phyloP scores from a whole-genome alignment of 495 filamentous ascomycete genomes.

The Hapsidospora chrysogenum region DNA sequence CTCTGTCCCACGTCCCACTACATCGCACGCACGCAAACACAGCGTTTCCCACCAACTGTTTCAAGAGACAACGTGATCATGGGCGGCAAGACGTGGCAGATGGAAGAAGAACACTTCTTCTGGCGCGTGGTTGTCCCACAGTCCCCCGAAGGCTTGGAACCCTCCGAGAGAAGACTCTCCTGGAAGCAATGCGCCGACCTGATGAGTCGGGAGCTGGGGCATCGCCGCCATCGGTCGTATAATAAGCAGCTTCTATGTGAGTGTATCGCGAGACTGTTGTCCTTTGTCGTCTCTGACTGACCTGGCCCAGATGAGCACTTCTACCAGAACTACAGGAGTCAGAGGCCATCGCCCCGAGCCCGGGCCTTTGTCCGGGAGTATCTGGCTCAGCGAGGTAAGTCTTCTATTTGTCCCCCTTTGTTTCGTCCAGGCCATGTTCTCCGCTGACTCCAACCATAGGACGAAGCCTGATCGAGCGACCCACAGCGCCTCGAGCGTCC shows the following conservation, averaged over 20 bases:
- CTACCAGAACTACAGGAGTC: slow-evolving; percentile 19
- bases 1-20: too few relatives aligned
- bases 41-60: too few relatives aligned
- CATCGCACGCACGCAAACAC: too few relatives aligned
- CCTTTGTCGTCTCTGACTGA: slow-evolving; percentile 5
- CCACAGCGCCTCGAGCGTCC: too few relatives aligned
- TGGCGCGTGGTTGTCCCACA: slow-evolving; percentile 18
- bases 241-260: slow-evolving; percentile 19
- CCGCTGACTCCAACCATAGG: too few relatives aligned
- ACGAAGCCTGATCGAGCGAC: too few relatives aligned
- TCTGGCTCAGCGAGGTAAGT: slow-evolving; percentile 19
- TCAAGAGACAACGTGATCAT: too few relatives aligned
- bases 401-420: too few relatives aligned
- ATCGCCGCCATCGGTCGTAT: slow-evolving; percentile 14
- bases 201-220: slow-evolving; percentile 16
- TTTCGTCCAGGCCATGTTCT: too few relatives aligned
- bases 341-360: slow-evolving; percentile 16
- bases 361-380: slow-evolving; percentile 11
- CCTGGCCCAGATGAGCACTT: slow-evolving; percentile 23
- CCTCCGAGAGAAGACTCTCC: slow-evolving; percentile 9
- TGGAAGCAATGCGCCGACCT: slow-evolving; percentile 15
- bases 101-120: slow-evolving; percentile 21
- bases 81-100: slow-evolving; percentile 24
- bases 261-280: not conserved
- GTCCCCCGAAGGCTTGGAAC: slow-evolving; percentile 18